phyloP scores from a whole-genome alignment of 495 filamentous ascomycete species.

The Letharia columbiana region DNA sequence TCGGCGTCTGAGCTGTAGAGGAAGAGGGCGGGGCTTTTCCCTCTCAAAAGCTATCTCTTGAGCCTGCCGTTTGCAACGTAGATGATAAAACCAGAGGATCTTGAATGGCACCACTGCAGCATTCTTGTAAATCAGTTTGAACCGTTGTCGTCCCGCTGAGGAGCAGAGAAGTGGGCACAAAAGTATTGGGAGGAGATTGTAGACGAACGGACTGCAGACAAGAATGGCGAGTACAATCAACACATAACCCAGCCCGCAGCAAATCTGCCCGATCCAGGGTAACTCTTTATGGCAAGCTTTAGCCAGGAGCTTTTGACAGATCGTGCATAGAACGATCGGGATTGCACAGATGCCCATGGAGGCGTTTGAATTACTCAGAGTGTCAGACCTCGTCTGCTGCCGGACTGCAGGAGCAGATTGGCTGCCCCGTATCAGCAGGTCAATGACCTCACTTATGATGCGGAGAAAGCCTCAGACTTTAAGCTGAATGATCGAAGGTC shows the following conservation, averaged over 20 bases:
- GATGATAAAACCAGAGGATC: slow-evolving; percentile 7
- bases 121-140: not conserved
- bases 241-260: slow-evolving; percentile 2
- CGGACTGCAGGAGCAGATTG: too few species aligned
- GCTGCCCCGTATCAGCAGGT: not conserved
- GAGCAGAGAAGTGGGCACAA: not conserved
- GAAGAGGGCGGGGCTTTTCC: slow-evolving; percentile 18
- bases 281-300: not conserved
- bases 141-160: not conserved
- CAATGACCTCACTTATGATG: too few species aligned
- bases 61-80: slow-evolving; percentile 9
- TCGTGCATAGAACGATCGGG: not conserved
- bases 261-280: not conserved
- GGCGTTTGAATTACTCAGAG: not conserved
- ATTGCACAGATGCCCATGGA: not conserved
- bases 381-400: not conserved
- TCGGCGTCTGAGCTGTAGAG: slow-evolving; percentile 16
- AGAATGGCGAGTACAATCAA: slow-evolving; percentile 1
- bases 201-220: not conserved
- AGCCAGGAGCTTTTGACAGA: not conserved
- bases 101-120: slow-evolving; percentile 4
- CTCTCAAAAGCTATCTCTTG: slow-evolving; percentile 20
- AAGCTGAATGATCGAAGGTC: not conserved
- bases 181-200: not conserved
- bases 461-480: not conserved